Evolutionary conservation across 2,329 filamentous ascomycete species (phyloP).

Genomic region (Chaetomiaceae sp.): DNA sequence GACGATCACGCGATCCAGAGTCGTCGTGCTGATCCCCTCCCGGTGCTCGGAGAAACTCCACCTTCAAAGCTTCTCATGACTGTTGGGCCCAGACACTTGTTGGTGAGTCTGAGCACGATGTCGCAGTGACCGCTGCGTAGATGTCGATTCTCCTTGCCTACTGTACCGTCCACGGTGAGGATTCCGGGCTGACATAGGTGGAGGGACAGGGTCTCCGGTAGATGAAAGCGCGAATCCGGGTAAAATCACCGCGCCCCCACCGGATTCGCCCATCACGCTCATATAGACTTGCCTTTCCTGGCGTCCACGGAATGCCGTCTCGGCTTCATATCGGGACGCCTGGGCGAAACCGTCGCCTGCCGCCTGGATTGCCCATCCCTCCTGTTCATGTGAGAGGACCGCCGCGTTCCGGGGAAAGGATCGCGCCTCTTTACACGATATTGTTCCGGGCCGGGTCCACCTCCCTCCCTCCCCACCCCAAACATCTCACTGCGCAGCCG

Average conservation of each 20-base stretch:
- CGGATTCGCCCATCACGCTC: conserved; percentile 13
- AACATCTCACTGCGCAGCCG: too few relatives aligned
- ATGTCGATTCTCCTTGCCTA: not conserved
- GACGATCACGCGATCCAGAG: conserved; percentile 18
- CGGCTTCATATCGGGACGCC: conserved; percentile 23
- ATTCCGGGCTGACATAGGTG: conserved; percentile 16
- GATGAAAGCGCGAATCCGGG: conserved; percentile 23
- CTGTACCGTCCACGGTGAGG: not conserved
- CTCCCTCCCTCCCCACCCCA: too few relatives aligned
- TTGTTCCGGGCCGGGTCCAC: too few relatives aligned
- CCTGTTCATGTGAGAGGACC: conserved; percentile 18
- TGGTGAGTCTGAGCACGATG: too few relatives aligned
- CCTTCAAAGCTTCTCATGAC: too few relatives aligned
- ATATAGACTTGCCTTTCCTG: conserved; percentile 19
- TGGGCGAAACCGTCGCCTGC: conserved; percentile 11
- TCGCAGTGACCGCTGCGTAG: not conserved
- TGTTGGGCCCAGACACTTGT: too few relatives aligned
- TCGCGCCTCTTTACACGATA: not conserved
- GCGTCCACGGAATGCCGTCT: conserved; percentile 14
- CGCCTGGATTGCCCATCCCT: conserved; percentile 2
- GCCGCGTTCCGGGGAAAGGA: conserved; percentile 24
- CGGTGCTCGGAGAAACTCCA: too few relatives aligned
- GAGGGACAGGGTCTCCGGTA: conserved; percentile 15
- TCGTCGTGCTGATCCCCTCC: conserved; percentile 18
- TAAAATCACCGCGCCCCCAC: conserved; percentile 21